Conservation (phyloP, 768 basidiomycete species). For the Leccinum imitatum region DNA sequence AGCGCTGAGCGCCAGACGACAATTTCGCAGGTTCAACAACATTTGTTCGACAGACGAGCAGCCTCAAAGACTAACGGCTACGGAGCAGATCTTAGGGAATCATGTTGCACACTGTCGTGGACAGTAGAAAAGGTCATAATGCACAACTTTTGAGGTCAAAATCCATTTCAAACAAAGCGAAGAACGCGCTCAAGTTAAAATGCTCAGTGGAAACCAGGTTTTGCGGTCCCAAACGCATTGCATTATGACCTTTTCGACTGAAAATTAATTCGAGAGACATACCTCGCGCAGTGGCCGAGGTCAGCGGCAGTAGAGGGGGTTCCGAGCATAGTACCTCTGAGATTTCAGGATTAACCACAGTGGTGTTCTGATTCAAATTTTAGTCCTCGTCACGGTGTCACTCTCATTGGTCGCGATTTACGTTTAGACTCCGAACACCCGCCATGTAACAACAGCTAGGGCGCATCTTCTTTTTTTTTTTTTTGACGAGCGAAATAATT, state of each 20-base stretch:
- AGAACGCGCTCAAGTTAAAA: slow-evolving; percentile 1
- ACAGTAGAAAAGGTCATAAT: slow-evolving; percentile 30
- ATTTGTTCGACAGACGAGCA: not conserved
- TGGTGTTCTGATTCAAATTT: not conserved
- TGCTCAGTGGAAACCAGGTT: slow-evolving; percentile 14
- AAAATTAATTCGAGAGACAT: slow-evolving; percentile 11
- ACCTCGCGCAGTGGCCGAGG: slow-evolving; percentile 10
- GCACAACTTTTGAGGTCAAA: slow-evolving; percentile 25
- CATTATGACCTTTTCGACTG: slow-evolving; percentile 28
- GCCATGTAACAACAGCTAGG: too few species aligned
- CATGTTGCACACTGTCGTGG: not conserved
- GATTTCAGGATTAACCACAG: not conserved
- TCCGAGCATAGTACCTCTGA: not conserved
- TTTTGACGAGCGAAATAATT: too few species aligned
- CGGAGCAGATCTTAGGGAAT: slow-evolving; percentile 5
- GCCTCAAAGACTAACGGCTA: slow-evolving; percentile 4
- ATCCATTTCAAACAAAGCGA: slow-evolving; percentile 11
- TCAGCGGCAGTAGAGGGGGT: not conserved
- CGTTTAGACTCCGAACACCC: too few species aligned
- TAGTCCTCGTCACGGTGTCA: too few species aligned
- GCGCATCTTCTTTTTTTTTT: too few species aligned
- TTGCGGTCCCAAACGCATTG: slow-evolving; percentile 25
- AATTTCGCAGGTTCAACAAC: not conserved
- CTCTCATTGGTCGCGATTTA: too few species aligned
- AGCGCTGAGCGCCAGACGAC: slow-evolving; percentile 1